A percentile compares a stretch with the other conserved stretches of the same genome.
These are phyloP conservation scores for Malbranchea cinnamomea DNA, from an alignment of 2,329 filamentous ascomycete species.

Conservation along the genomic window DNA sequence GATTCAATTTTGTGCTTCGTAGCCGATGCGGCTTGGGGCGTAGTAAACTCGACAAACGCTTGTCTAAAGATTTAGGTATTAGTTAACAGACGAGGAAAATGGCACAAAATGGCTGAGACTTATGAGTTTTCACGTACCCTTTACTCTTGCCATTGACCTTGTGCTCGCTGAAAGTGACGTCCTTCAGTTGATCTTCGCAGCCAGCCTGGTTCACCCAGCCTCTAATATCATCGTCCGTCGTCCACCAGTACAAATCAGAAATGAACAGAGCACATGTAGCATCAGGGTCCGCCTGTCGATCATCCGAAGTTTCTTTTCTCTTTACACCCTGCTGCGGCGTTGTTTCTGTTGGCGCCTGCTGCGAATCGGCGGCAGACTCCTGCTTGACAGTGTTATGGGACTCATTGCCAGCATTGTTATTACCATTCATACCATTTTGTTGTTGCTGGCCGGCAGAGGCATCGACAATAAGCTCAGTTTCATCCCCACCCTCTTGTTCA, in stretches of 20 bases:
- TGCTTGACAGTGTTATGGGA: conserved; percentile 12
- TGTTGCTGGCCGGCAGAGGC: conserved; percentile 19
- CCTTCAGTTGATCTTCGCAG: conserved; percentile 72
- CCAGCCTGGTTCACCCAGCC: conserved; percentile 69
- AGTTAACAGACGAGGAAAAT: not conserved
- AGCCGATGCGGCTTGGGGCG: conserved; percentile 71
- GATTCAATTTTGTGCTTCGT: conserved; percentile 69
- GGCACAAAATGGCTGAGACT: not conserved
- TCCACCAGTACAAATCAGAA: conserved; percentile 93
- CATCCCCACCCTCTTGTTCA: conserved; percentile 34
- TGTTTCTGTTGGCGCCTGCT: conserved; percentile 25
- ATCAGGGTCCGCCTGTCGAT: conserved; percentile 41
- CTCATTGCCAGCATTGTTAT: conserved; percentile 14
- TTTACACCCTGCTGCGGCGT: conserved; percentile 44
- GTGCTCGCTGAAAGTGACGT: conserved; percentile 94
- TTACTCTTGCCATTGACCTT: conserved; percentile 99
- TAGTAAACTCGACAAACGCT: conserved; percentile 73
- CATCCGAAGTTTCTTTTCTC: conserved; percentile 43
- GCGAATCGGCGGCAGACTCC: conserved; percentile 12
- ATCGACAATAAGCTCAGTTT: conserved; percentile 25
- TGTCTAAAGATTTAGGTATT: conserved; percentile 30
- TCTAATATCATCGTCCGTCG: conserved; percentile 84
- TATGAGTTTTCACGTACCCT: conserved; percentile 48
- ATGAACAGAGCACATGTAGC: conserved; percentile 63
- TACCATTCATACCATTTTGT: conserved; percentile 16